Evolutionary conservation across 805 yeast genomes (phyloP).

Genomic region (Pichia thaimueangensis): DNA sequence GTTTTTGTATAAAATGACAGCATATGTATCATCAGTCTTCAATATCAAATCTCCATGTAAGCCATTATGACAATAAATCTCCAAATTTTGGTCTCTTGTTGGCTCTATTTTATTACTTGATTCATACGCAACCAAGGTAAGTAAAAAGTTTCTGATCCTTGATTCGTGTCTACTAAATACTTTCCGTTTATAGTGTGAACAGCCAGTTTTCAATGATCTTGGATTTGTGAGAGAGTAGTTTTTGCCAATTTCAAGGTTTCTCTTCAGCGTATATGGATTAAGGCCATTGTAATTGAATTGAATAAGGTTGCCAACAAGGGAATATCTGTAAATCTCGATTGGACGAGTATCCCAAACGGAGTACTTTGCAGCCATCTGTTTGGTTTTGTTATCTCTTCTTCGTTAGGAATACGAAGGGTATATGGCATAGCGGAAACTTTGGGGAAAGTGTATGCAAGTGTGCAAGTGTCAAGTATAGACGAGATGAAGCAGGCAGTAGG

Average conservation of each 20-base stretch:
- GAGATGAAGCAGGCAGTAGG: too few relatives aligned
- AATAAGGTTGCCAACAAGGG: neutral
- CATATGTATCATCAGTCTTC: slow-evolving; percentile 5
- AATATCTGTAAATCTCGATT: slow-evolving; percentile 6
- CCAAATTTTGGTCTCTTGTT: neutral
- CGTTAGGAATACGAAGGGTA: too few relatives aligned
- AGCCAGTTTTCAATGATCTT: slow-evolving; percentile 1
- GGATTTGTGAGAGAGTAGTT: neutral
- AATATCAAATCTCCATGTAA: slow-evolving; percentile 9
- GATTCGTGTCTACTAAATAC: slow-evolving; percentile 1
- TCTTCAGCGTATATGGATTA: neutral
- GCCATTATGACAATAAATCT: slow-evolving; percentile 14
- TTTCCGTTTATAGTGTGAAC: neutral
- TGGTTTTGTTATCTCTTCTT: too few relatives aligned
- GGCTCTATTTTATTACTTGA: neutral
- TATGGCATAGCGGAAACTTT: too few relatives aligned
- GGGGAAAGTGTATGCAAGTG: too few relatives aligned
- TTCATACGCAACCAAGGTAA: slow-evolving; percentile 10
- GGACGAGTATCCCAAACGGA: slow-evolving; percentile 1
- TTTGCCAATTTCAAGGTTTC: neutral
- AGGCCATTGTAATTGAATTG: slow-evolving; percentile 2
- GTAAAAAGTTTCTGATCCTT: slow-evolving; percentile 2
- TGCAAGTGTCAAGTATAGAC: too few relatives aligned
- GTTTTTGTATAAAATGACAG: slow-evolving; percentile 9
- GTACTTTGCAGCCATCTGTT: neutral